Conservation (phyloP, 306 rosid genomes). For the Macrotyloma uniflorum region DNA sequence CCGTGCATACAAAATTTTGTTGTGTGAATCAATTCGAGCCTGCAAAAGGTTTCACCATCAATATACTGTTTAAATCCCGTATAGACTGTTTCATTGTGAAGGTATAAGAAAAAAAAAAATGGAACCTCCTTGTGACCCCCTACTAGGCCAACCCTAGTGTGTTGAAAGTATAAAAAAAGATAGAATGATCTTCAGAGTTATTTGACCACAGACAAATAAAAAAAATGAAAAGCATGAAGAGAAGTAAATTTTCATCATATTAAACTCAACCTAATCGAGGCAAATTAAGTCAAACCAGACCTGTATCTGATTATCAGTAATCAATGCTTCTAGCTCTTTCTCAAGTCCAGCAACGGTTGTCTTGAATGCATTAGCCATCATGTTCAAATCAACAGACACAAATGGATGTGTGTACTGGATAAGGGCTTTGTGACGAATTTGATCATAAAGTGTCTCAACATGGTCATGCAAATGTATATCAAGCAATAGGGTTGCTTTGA, state of each 20-base stretch:
- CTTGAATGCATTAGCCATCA: constrained; percentile 99
- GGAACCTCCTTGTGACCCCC: too few relatives aligned
- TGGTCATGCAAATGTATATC: constrained; percentile 97
- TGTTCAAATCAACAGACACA: constrained; percentile 83
- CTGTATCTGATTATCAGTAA: constrained; percentile 95
- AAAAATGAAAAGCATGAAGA: background rate
- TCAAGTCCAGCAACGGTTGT: constrained; percentile 84
- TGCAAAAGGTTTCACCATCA: constrained; percentile 46
- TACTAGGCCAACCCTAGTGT: too few relatives aligned
- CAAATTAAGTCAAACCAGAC: constrained; percentile 48
- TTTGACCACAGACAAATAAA: constrained; percentile 1
- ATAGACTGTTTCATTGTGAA: background rate
- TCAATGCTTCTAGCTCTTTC: constrained; percentile 98
- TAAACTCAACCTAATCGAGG: background rate
- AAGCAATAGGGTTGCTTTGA: constrained; percentile 79
- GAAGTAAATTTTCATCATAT: constrained; percentile 9
- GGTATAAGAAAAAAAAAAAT: background rate
- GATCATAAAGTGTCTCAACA: constrained; percentile 88
- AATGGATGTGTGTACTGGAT: constrained; percentile 96
- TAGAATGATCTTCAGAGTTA: constrained; percentile 14
- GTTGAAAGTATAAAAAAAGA: background rate
- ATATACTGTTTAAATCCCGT: background rate
- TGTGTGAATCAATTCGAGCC: constrained; percentile 99
- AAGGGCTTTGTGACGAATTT: constrained; percentile 95
- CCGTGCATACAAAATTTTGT: constrained; percentile 90